These are phyloP conservation scores for Solanum gandarillasii DNA, from an alignment of 257 asterid genomes.

Conservation along the genomic window DNA sequence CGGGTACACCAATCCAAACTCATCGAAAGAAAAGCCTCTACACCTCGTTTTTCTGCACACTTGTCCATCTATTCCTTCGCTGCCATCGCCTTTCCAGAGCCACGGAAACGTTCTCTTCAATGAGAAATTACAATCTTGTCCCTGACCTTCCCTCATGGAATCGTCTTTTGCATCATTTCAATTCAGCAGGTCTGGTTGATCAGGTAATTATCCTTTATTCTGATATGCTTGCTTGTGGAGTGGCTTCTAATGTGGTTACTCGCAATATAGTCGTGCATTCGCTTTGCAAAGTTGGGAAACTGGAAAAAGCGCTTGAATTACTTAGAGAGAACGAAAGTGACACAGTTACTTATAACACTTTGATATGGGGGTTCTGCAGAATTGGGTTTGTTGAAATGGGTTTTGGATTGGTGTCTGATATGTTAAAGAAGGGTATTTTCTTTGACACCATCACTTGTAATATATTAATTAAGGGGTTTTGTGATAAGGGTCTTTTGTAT, in stretches of 20 bases:
- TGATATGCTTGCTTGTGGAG: conserved; percentile 47
- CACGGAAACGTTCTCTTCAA: conserved; percentile 41
- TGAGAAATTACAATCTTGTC: conserved; percentile 44
- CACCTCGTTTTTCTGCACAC: conserved; percentile 69
- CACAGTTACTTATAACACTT: conserved; percentile 65
- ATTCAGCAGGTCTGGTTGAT: conserved; percentile 42
- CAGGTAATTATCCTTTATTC: conserved; percentile 61
- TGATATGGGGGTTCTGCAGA: conserved; percentile 80
- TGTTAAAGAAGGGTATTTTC: conserved; percentile 47
- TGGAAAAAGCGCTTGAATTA: conserved; percentile 37
- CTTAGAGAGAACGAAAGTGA: conserved; percentile 47
- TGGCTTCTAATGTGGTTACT: conserved; percentile 44
- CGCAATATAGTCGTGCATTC: conserved; percentile 64
- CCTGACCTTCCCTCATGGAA: conserved; percentile 58
- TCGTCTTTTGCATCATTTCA: conserved; percentile 56
- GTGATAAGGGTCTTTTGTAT: conserved; percentile 55
- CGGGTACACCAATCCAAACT: not conserved
- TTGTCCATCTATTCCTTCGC: conserved; percentile 75
- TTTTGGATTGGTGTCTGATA: conserved; percentile 65
- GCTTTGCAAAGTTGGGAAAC: conserved; percentile 51
- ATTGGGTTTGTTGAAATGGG: conserved; percentile 45
- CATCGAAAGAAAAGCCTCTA: conserved; percentile 18
- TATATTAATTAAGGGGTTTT: conserved; percentile 68
- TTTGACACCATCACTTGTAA: conserved; percentile 61
- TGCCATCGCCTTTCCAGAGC: conserved; percentile 68